A percentile compares a stretch with the other conserved stretches of the same genome.
phyloP scores from a whole-genome alignment of 495 filamentous ascomycete species.

The Penicillium dipodomyicola region DNA sequence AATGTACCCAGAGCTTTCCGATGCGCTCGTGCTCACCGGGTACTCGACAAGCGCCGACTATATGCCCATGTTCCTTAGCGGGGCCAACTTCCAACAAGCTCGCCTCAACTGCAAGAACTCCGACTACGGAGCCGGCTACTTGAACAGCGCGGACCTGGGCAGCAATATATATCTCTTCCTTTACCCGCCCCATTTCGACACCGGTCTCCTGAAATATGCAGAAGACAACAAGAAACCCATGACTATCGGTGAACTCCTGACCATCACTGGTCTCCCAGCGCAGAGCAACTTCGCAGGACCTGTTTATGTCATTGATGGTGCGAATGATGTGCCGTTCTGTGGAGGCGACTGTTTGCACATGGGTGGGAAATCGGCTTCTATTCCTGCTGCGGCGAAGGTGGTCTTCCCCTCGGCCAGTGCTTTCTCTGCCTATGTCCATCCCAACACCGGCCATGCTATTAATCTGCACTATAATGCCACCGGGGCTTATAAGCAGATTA shows the following conservation, averaged over 20 bases:
- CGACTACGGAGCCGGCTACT: slow-evolving; percentile 41
- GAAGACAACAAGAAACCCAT: slow-evolving; percentile 50
- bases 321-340: slow-evolving; percentile 51
- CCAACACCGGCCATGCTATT: slow-evolving; percentile 50
- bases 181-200: slow-evolving; percentile 45
- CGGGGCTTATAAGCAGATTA: slow-evolving; percentile 34
- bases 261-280: slow-evolving; percentile 27
- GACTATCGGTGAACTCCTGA: slow-evolving; percentile 51
- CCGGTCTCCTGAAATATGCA: slow-evolving; percentile 35
- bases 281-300: slow-evolving; percentile 43
- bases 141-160: slow-evolving; percentile 39
- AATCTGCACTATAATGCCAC: slow-evolving; percentile 52
- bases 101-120: slow-evolving; percentile 39
- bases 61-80: slow-evolving; percentile 35
- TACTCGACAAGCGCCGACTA: slow-evolving; percentile 45
- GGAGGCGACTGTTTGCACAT: slow-evolving; percentile 50
- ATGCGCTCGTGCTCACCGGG: slow-evolving; percentile 58
- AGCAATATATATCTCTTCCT: slow-evolving; percentile 48
- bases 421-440: slow-evolving; percentile 48
- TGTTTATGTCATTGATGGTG: slow-evolving; percentile 47
- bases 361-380: slow-evolving; percentile 29
- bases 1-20: slow-evolving; percentile 50
- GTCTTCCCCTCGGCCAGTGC: slow-evolving; percentile 42
- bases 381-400: slow-evolving; percentile 35
- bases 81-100: slow-evolving; percentile 48